Base-by-base conservation (phyloP, 805 yeast species). In the Yarrowia deformans region DNA sequence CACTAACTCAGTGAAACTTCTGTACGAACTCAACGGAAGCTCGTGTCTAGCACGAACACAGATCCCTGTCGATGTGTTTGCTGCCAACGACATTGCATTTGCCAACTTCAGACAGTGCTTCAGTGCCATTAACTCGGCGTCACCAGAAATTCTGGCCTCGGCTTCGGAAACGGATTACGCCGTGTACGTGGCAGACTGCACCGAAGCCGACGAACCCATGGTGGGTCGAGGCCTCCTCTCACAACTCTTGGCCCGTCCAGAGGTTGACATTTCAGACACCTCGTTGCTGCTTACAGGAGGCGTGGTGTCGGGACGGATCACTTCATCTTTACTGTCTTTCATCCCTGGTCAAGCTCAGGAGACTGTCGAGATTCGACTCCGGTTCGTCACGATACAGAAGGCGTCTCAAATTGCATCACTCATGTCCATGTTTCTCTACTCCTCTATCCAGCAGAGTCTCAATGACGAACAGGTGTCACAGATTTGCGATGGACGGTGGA, bases 181-280 rank as follows among this genome's bases (percentile, higher is more conserved):
- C 35, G 81, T 81, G 7, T 81, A 81, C 70, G 75, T 81, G 3
- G 77, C 73, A 18, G 83, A 81, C 73, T 76, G 75, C 70, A 74
- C 79, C 13, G 83, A 81, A 69, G 75, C 74, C 18, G 81, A 74
- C 58, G 70, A 71, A 54, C 83, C 83, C 13, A 70, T 78, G 40
- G 80, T 79, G 56, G 81, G 82, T 34, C 82, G 81, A 70, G 83
- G 83, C 14, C 70, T 75, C 69, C 73, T 81, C 13, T 75, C 80
- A 8, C 73, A 74, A 69, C 73, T 66, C 42, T 43, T 66, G 3
- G 40, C 69, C 8, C 56, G 68, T n/a, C 68, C 68, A 16, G 56
- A 48, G 35, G 68, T 63, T 2, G 68, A 63, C 46, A 49, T 63
- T 8, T 63, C 55, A 3, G 40, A 63, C 29, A 46, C 56, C 1